Conservation (phyloP, 805 yeast genomes). For the Jamesozyma spencerorum region DNA sequence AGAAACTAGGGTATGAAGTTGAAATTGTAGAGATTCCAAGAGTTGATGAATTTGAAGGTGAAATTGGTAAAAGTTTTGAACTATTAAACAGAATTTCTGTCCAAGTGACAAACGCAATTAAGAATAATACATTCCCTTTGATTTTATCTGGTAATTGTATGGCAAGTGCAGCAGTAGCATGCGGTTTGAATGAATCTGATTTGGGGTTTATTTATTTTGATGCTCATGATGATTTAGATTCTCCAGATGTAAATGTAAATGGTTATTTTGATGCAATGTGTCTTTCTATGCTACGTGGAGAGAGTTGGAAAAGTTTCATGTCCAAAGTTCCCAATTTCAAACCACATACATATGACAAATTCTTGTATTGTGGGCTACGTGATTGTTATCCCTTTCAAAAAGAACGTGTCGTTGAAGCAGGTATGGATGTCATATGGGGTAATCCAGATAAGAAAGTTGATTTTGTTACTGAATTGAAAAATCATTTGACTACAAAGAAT, state of each 20-base stretch:
- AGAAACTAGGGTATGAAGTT: not conserved
- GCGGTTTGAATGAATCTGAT: not conserved
- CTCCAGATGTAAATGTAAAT: not conserved
- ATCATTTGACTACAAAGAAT: not conserved
- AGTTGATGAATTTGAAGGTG: conserved; percentile 1
- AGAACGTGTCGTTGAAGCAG: not conserved
- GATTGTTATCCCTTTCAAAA: not conserved
- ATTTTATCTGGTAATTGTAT: conserved; percentile 1
- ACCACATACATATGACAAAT: not conserved
- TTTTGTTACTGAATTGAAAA: not conserved
- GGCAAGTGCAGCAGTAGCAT: not conserved
- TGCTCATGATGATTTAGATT: conserved; percentile 1
- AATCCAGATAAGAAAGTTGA: not conserved
- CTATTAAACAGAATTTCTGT: not conserved
- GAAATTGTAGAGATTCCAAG: conserved; percentile 1
- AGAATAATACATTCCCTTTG: not conserved
- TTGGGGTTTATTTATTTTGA: conserved; percentile 1
- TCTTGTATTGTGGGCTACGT: conserved; percentile 1
- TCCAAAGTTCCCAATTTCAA: not conserved
- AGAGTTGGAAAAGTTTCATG: conserved; percentile 1
- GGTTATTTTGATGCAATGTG: conserved; percentile 1
- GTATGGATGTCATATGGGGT: conserved; percentile 1
- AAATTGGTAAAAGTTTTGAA: conserved; percentile 2
- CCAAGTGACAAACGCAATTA: not conserved
- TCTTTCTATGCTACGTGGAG: not conserved